Base-by-base conservation (phyloP, 2,329 filamentous ascomycete species). In the Talaromyces sp. region DNA sequence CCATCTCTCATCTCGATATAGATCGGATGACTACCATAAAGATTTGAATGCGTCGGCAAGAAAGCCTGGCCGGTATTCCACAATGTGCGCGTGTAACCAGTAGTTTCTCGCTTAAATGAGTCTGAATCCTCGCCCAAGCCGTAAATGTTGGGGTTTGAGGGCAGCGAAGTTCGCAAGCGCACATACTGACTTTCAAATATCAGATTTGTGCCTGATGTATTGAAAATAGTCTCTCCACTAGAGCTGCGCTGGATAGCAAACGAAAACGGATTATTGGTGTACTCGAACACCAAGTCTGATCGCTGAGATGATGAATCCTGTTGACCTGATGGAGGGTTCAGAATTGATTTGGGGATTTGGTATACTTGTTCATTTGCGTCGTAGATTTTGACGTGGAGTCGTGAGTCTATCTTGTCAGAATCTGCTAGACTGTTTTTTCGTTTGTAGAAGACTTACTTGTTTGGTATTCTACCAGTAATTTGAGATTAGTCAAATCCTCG, bases 111-210 rank as follows among this genome's bases (percentile, higher is more conserved):
- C 54, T 85, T 84, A 71, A 92, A 87, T 1, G 87, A 82, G 69
- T 93, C 90, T 3, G 86, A 88, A 73, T 93, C 89, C 77, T 94
- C 91, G 35, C 91, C 91, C 1, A 94, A 82, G 0, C 92, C 91
- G 73, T 95, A 95, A 9, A 95, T 79, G 70, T 90, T 86, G 0
- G 90, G 89, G 62, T 87, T 81, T 0, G 85, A 75, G 0, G 91
- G 90, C 10, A 95, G 81, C 65, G 82, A 85, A 3, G 91, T 93
- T 43, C 89, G 85, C 65, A 94, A 81, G n/a, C 88, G 86, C 25
- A 94, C 77, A 71, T 92, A 95, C 75, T 95, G 90, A 13, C 86
- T 87, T 78, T 95, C 88, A 70, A 93, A 95, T 50, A 95, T 81
- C 11, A 95, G 78, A 8, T 82, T 81, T 3, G 85, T 84, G 1